phyloP scores from a whole-genome alignment of 768 basidiomycete genomes.

The Pulveroboletus sp. region DNA sequence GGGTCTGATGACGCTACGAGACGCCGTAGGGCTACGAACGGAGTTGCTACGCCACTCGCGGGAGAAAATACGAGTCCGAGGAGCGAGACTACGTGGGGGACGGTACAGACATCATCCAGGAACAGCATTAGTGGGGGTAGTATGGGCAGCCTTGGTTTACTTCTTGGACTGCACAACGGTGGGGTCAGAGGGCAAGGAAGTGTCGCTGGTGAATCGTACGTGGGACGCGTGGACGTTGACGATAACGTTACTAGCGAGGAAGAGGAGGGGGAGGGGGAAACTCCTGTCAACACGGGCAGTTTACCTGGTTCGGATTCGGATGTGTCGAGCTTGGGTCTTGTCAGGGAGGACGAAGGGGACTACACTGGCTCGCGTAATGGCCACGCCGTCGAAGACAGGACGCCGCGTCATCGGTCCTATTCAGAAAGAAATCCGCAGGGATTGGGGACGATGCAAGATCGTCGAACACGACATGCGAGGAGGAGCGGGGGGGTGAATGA shows the following conservation, averaged over 20 bases:
- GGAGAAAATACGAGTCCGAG: slow-evolving; percentile 26
- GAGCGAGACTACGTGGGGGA: slow-evolving; percentile 35
- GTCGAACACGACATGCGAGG: slow-evolving; percentile 19
- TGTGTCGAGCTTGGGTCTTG: slow-evolving; percentile 27
- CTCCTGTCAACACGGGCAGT: slow-evolving; percentile 18
- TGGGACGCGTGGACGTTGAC: slow-evolving; percentile 14
- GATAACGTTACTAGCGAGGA: slow-evolving; percentile 14
- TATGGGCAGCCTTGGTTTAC: slow-evolving; percentile 26
- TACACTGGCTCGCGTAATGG: slow-evolving; percentile 10
- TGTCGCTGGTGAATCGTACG: slow-evolving; percentile 12
- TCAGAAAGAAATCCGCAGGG: slow-evolving; percentile 13
- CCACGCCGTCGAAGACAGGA: slow-evolving; percentile 5
- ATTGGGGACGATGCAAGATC: slow-evolving; percentile 13
- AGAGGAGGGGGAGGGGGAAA: slow-evolving; percentile 17
- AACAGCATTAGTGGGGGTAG: slow-evolving; percentile 18
- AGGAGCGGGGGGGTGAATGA: slow-evolving; percentile 18
- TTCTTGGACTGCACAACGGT: slow-evolving; percentile 30
- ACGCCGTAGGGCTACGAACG: slow-evolving; percentile 8
- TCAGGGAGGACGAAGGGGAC: slow-evolving; percentile 30
- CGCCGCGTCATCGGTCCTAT: slow-evolving; percentile 17
- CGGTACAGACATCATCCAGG: slow-evolving; percentile 24
- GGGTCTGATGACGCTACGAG: slow-evolving; percentile 6
- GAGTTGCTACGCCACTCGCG: slow-evolving; percentile 11
- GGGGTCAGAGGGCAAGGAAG: slow-evolving; percentile 25
- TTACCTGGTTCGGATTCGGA: slow-evolving; percentile 17